Conservation (phyloP, 768 basidiomycete genomes). For the Hirschioporus abietinus region DNA sequence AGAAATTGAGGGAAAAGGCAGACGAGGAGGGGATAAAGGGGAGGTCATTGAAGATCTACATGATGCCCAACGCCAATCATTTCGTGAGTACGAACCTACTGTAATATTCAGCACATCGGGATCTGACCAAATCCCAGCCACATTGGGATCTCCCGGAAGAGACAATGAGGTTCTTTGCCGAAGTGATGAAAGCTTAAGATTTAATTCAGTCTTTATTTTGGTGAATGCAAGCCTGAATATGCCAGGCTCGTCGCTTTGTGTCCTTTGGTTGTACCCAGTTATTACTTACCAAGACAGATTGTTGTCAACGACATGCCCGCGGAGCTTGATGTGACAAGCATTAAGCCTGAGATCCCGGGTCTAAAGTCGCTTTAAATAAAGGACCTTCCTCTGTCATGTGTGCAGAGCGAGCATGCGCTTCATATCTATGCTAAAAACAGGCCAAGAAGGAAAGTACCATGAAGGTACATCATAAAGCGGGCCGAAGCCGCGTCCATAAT, state of each 20-base stretch:
- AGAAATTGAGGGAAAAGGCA: background rate
- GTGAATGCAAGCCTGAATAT: too few relatives aligned
- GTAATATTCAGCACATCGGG: background rate
- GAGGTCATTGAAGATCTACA: background rate
- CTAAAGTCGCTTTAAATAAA: background rate
- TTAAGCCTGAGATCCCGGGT: too few relatives aligned
- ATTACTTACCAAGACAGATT: background rate
- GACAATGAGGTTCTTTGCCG: slow-evolving; percentile 6
- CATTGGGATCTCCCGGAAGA: slow-evolving; percentile 18
- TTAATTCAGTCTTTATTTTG: background rate
- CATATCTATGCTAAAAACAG: background rate
- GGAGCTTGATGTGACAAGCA: background rate
- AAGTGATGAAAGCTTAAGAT: background rate
- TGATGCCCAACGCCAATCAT: slow-evolving; percentile 13
- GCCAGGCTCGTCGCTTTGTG: background rate
- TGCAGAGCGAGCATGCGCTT: background rate
- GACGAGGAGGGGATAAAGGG: slow-evolving; percentile 5
- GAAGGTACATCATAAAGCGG: background rate
- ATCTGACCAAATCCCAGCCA: slow-evolving; percentile 6
- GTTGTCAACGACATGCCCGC: background rate
- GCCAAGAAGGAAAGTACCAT: background rate
- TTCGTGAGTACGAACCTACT: slow-evolving; percentile 13
- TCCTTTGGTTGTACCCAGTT: background rate
- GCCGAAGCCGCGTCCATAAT: too few relatives aligned
- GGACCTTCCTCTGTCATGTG: background rate